These are phyloP conservation scores for Sclerotinia sclerotiorum DNA, from an alignment of 2,329 filamentous ascomycete species.

Conservation along the genomic window DNA sequence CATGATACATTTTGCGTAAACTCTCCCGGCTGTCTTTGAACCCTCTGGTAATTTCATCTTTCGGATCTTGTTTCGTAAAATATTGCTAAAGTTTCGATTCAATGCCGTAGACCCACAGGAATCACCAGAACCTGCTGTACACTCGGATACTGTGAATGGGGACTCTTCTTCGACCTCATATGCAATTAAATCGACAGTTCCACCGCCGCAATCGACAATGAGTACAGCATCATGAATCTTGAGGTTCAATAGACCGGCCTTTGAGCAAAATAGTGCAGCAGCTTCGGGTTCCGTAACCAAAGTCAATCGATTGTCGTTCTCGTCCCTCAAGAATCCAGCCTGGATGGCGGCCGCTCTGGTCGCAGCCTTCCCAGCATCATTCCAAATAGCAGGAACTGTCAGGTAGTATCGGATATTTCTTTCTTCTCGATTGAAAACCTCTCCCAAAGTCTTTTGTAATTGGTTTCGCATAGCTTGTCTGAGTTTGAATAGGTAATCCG, in stretches of 20 bases:
- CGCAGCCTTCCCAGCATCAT: conserved; percentile 95
- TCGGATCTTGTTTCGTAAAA: conserved; percentile 92
- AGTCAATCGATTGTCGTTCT: conserved; percentile 95
- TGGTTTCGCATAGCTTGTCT: conserved; percentile 95
- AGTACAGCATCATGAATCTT: conserved; percentile 98
- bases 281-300: conserved; percentile 96
- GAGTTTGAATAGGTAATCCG: conserved; percentile 97
- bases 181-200: conserved; percentile 97
- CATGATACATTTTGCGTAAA: conserved; percentile 99
- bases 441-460: conserved; percentile 91
- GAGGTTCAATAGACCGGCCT: conserved; percentile 91
- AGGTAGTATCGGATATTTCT: conserved; percentile 97
- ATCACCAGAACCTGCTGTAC: conserved; percentile 94
- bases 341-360: conserved; percentile 95
- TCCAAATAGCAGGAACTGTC: conserved; percentile 99
- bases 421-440: conserved; percentile 97
- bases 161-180: conserved; percentile 98
- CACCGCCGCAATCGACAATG: conserved; percentile 97
- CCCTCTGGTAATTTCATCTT: conserved; percentile 99
- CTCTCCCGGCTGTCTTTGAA: conserved; percentile 94
- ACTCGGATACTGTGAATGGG: conserved; percentile 95
- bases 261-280: conserved; percentile 95
- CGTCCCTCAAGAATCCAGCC: conserved; percentile 92
- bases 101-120: conserved; percentile 97
- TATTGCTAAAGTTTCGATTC: conserved; percentile 98